Evolutionary conservation across 768 basidiomycete species (phyloP), one percentile per base, ranked within the genome.

Genomic region (Trametopsis cervina): DNA sequence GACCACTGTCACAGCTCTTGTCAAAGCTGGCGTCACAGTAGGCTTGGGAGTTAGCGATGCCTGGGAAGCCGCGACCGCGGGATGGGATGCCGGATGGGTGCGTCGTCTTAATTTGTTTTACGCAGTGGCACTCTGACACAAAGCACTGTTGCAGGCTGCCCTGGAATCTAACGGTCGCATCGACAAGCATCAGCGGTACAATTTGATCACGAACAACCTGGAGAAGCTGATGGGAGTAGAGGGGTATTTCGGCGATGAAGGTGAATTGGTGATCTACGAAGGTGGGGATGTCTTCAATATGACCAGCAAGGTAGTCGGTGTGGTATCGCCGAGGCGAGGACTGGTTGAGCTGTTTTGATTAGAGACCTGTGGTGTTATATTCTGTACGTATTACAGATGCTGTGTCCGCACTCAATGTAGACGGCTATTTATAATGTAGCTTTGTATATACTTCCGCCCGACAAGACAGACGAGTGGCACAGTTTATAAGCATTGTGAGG

Each of bases 11-110:
- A 69, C 71, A 4, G 70, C 65, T 1, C 69, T 92, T 25, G 63
- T 84, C 11, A 61, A 69, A 4, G 71, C 80, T 23, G 77, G 79
- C 4, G 80, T 93, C 2, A 78, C 78, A 17, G 77, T 85, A 6
- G 83, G 71, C 0, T 58, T 87, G 17, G 84, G 81, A 17, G 51
- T 73, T 2, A 41, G 36, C n/a, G 63, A 70, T 6, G 63, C 59
- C 3, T 56, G 58, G 40, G 59, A 64, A n/a, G 66, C 60, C 0
- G 61, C 58, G 23, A 59, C 67, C 43, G 61, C 66, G 5, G 63
- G 71, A 0, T 68, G 69, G 47, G 68, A 73, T 51, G 51, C 66
- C 4, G 67, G 65, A 47, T 68, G 67, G 65, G 71, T 72, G 51
- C 2, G 62, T 22, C 15, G 12, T n/a, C 11, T 27, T 38, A n/a